Base-by-base conservation (phyloP, 176 grass and related monocot genomes). In the Avena atlantica region DNA sequence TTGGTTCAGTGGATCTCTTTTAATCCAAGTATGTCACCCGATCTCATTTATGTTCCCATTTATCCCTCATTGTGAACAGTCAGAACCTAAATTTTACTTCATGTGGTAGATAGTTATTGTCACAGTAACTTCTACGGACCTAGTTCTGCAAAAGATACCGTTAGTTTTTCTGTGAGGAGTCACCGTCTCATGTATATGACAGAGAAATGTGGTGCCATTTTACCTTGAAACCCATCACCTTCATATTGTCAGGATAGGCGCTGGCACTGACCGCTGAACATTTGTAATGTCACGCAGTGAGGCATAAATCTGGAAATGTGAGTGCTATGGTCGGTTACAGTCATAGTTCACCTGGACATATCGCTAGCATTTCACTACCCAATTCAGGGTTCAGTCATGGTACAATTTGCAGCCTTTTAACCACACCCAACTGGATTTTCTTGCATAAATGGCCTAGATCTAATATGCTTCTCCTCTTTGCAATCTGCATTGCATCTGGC, bases 371-470 rank as follows among this genome's bases (percentile, higher is more conserved):
- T 78, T 37, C 36, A 20, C 15, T 95, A 92, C 91, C 87, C 20
- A 59, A 1, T 76, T 61, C 11, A 29, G 11, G 12, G 3, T 76
- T 61, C 11, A 29, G 11, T 64, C 62, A 81, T 37, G 21, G 36
- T 70, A 76, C 0, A 13, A 23, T 58, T 4, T 14, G 68, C 68
- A 59, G 36, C 59, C 21, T 37, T 82, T 27, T 25, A 12, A 14
- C 6, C 2, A 16, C 29, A 86, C 72, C 72, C 66, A 93, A 93
- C 91, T 86, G 59, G 91, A 85, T 29, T 90, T 64, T 58, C 92
- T 92, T 93, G 36, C 95, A 93, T 83, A 91, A 86, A 48, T 98
- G 89, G 11, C 91, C 89, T 69, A 93, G 83, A 83, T 98, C 87
- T 48, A 93, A 93, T 80, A 95, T 71, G 52, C 93, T 93, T 80